phyloP scores from a whole-genome alignment of 805 yeast genomes.

The Maudiozyma saulgeensis region DNA sequence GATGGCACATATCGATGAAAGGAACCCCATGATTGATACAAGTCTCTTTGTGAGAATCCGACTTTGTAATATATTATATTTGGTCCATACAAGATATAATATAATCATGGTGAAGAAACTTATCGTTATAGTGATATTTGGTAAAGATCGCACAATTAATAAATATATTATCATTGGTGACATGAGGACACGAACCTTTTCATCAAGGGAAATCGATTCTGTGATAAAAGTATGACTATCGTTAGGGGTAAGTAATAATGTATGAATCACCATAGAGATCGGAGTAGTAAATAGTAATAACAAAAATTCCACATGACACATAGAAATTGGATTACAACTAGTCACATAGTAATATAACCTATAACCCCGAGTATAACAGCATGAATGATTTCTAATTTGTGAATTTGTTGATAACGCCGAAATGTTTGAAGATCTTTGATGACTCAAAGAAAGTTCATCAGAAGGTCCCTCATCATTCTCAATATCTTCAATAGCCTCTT shows the following conservation, averaged over 20 bases:
- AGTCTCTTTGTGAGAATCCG: neutral
- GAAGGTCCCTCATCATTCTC: neutral
- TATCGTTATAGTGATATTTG: neutral
- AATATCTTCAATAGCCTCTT: neutral
- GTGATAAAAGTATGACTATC: neutral
- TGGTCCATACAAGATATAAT: neutral
- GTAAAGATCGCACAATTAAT: neutral
- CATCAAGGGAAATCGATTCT: neutral
- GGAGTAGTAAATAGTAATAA: slow-evolving; percentile 20
- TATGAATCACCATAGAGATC: slow-evolving; percentile 9
- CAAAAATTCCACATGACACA: slow-evolving; percentile 11
- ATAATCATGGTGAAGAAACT: neutral
- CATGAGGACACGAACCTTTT: slow-evolving; percentile 4
- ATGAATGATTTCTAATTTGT: neutral
- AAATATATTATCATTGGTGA: slow-evolving; percentile 5
- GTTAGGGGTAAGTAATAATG: slow-evolving; percentile 12
- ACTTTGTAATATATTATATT: neutral
- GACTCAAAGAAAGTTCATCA: neutral
- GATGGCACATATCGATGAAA: slow-evolving; percentile 57
- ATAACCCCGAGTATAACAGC: neutral
- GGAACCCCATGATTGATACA: slow-evolving; percentile 48
- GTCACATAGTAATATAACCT: slow-evolving; percentile 7
- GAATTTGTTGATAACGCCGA: neutral
- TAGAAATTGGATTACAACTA: slow-evolving; percentile 2
- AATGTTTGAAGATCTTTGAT: neutral